A percentile compares a stretch with the other conserved stretches of the same genome.
These are phyloP conservation scores for Passalora sequoiae DNA, from an alignment of 2,329 filamentous ascomycete species.

Conservation along the genomic window DNA sequence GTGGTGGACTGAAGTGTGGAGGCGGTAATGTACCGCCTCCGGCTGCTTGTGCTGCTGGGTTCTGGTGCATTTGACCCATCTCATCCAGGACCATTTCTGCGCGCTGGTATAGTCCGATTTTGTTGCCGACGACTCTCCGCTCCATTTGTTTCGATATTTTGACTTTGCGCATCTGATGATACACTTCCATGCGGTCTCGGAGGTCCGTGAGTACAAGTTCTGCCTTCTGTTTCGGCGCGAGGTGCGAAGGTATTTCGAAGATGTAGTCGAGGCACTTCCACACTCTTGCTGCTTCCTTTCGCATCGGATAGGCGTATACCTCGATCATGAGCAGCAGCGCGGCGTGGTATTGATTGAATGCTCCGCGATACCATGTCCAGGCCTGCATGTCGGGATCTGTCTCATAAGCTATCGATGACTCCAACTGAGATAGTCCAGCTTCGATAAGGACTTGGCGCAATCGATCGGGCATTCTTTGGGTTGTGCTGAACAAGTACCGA, in stretches of 20 bases:
- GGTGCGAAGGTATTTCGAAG: conserved; percentile 55
- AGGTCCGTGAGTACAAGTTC: conserved; percentile 59
- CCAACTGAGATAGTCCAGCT: conserved; percentile 52
- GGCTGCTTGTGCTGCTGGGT: conserved; percentile 3
- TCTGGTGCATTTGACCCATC: conserved; percentile 17
- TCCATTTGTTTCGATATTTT: conserved; percentile 31
- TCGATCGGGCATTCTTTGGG: conserved; percentile 54
- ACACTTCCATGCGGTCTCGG: conserved; percentile 55
- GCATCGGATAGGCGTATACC: conserved; percentile 55
- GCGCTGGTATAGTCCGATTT: conserved; percentile 1
- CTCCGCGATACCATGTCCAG: conserved; percentile 67
- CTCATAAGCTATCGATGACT: conserved; percentile 53
- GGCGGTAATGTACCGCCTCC: conserved; percentile 17
- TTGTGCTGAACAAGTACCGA: conserved; percentile 55
- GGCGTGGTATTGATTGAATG: conserved; percentile 67
- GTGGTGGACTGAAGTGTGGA: conserved; percentile 25
- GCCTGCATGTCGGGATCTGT: conserved; percentile 47
- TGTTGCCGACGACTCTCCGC: conserved; percentile 21
- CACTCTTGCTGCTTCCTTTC: conserved; percentile 58
- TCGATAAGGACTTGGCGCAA: conserved; percentile 60
- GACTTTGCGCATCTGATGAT: conserved; percentile 54
- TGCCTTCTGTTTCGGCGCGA: conserved; percentile 54
- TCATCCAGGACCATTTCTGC: conserved; percentile 7
- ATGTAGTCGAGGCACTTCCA: conserved; percentile 69
- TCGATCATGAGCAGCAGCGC: conserved; percentile 65